These are phyloP conservation scores for Rubia balearica DNA, from an alignment of 305 asterid species.

Conservation along the genomic window DNA sequence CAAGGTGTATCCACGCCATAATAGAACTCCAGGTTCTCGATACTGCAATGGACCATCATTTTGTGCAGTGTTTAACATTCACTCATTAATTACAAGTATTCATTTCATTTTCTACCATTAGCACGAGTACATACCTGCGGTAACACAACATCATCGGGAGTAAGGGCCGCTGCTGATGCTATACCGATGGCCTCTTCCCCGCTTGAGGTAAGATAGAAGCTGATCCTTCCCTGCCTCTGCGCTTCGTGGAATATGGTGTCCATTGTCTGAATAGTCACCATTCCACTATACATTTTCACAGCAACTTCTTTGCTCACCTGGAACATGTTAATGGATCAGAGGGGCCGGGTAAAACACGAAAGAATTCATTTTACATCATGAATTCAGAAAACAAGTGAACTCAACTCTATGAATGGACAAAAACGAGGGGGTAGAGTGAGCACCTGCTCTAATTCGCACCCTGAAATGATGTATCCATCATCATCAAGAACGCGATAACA, in stretches of 20 bases:
- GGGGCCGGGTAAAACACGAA: neutral
- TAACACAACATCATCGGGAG: constrained; percentile 54
- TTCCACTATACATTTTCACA: constrained; percentile 57
- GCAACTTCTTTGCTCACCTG: constrained; percentile 70
- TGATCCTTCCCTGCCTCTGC: constrained; percentile 86
- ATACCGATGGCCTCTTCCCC: constrained; percentile 87
- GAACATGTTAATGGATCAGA: neutral
- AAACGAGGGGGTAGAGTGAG: neutral
- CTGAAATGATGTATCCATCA: constrained; percentile 47
- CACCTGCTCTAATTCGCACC: constrained; percentile 50
- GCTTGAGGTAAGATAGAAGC: constrained; percentile 67
- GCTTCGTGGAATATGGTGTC: constrained; percentile 75
- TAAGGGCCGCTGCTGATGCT: constrained; percentile 92
- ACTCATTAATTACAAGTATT: neutral
- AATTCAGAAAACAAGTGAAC: neutral
- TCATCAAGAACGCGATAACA: constrained; percentile 84
- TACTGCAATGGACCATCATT: constrained; percentile 35
- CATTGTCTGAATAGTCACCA: constrained; percentile 78
- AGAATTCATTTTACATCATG: neutral
- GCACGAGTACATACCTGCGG: constrained; percentile 51
- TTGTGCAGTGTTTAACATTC: neutral
- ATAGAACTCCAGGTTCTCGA: constrained; percentile 75
- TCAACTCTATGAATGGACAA: neutral
- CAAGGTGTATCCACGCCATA: constrained; percentile 84
- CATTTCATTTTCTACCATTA: neutral